These are phyloP conservation scores for Datura wrightii DNA, from an alignment of 257 asterid genomes.

Conservation along the genomic window DNA sequence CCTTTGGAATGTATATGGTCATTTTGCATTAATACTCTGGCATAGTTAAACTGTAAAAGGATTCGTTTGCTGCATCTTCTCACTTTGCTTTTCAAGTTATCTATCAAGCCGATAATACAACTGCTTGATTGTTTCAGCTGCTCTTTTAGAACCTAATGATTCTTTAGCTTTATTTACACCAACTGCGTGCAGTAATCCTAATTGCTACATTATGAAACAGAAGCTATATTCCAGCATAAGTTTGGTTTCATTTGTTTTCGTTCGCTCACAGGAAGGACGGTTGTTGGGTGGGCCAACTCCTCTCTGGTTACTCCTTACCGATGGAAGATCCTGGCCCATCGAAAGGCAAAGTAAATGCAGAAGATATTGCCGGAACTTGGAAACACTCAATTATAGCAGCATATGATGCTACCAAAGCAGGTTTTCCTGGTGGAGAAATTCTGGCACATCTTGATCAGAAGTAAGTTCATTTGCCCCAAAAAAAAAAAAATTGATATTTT, in stretches of 20 bases:
- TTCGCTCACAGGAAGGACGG: slow-evolving; percentile 64
- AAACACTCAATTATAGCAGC: slow-evolving; percentile 82
- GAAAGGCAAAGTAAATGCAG: slow-evolving; percentile 51
- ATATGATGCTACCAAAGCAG: slow-evolving; percentile 72
- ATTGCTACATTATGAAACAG: neutral
- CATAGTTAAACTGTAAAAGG: neutral
- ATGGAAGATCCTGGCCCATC: slow-evolving; percentile 92
- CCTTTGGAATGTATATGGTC: neutral
- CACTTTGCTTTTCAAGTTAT: neutral
- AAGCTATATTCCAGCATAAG: slow-evolving; percentile 1
- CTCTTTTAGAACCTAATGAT: neutral
- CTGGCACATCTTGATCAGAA: slow-evolving; percentile 96
- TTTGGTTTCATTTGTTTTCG: slow-evolving; percentile 19
- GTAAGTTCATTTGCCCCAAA: slow-evolving; percentile 50
- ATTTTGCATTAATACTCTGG: neutral
- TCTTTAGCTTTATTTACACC: slow-evolving; percentile 6
- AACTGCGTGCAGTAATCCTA: slow-evolving; percentile 16
- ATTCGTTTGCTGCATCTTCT: neutral
- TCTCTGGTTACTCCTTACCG: slow-evolving; percentile 90
- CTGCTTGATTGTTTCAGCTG: slow-evolving; percentile 13
- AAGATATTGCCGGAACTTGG: slow-evolving; percentile 87
- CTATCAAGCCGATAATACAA: neutral
- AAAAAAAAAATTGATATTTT: neutral
- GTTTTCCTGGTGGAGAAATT: slow-evolving; percentile 89
- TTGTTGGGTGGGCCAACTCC: slow-evolving; percentile 90